These are phyloP conservation scores for Colletotrichum eleusines DNA, from an alignment of 2,329 filamentous ascomycete genomes.

Conservation along the genomic window DNA sequence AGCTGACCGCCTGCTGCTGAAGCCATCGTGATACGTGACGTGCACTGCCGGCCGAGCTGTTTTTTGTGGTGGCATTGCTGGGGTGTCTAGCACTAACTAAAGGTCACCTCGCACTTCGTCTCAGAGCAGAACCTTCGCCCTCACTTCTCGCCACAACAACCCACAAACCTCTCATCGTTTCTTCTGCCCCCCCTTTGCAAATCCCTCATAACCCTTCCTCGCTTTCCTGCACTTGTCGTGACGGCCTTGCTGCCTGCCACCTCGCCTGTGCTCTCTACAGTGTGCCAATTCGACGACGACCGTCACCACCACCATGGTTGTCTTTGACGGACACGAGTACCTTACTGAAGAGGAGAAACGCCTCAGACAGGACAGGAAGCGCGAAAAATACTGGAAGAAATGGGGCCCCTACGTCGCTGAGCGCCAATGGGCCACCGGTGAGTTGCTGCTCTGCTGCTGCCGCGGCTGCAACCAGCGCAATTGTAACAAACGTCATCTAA, in stretches of 20 bases:
- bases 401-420: conserved; percentile 96
- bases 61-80: conserved; percentile 34
- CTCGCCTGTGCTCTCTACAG: conserved; percentile 3
- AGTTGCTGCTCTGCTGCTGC: conserved; percentile 46
- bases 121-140: conserved; percentile 17
- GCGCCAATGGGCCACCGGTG: conserved; percentile 94
- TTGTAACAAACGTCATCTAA: conserved; percentile 22
- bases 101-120: conserved; percentile 32
- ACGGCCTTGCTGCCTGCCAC: conserved; percentile 14
- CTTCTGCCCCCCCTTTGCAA: conserved; percentile 9
- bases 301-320: conserved; percentile 73
- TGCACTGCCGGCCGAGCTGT: conserved; percentile 34
- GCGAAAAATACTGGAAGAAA: conserved; percentile 95
- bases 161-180: conserved; percentile 31
- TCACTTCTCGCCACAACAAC: conserved; percentile 30
- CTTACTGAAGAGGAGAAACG: conserved; percentile 92
- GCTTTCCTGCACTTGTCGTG: conserved; percentile 26
- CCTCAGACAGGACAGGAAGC: conserved; percentile 85
- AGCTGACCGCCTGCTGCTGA: conserved; percentile 29
- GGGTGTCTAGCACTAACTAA: conserved; percentile 40
- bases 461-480: background rate
- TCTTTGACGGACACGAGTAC: conserved; percentile 89
- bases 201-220: conserved; percentile 19
- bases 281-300: conserved; percentile 22
- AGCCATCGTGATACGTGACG: conserved; percentile 41